Evolutionary conservation across 108 stramenopile genomes (phyloP).

Genomic region (Pseudonitzschia delicatissima): DNA sequence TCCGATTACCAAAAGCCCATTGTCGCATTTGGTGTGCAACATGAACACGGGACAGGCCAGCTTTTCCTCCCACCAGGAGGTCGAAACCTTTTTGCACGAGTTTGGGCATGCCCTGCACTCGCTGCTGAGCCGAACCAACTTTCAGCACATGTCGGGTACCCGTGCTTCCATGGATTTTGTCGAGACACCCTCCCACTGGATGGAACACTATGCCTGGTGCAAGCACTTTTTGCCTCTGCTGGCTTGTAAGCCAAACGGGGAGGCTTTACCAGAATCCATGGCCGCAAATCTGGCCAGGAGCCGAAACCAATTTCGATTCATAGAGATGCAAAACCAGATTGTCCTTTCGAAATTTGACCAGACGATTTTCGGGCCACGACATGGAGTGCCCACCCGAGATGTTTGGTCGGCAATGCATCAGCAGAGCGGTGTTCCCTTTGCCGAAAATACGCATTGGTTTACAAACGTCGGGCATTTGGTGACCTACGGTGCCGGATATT

Average conservation of each 20-base stretch:
- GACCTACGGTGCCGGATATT: constrained; percentile 87
- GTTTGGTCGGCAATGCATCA: constrained; percentile 59
- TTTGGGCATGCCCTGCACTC: constrained; percentile 97
- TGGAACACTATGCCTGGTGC: constrained; percentile 82
- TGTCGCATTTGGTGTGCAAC: constrained; percentile 91
- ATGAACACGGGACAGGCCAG: constrained; percentile 42
- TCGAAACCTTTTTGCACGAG: constrained; percentile 97
- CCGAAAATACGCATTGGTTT: constrained; percentile 81
- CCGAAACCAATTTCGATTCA: constrained; percentile 55
- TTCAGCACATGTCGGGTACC: constrained; percentile 96
- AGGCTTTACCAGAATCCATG: constrained; percentile 51
- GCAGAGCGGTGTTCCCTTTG: constrained; percentile 56
- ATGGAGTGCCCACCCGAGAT: constrained; percentile 37
- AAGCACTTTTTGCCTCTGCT: constrained; percentile 51
- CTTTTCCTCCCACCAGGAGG: constrained; percentile 84
- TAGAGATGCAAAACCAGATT: constrained; percentile 82
- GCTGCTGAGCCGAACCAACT: constrained; percentile 86
- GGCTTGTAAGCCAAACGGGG: constrained; percentile 48
- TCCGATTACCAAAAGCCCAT: constrained; percentile 81
- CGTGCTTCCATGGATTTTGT: constrained; percentile 91
- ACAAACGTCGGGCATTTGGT: constrained; percentile 82
- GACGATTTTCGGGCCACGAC: constrained; percentile 57
- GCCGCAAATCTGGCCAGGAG: constrained; percentile 51
- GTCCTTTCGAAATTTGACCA: constrained; percentile 82
- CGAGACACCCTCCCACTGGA: constrained; percentile 82